These are phyloP conservation scores for Talaromyces pinophilus DNA, from an alignment of 2,329 filamentous ascomycete species.

Conservation along the genomic window DNA sequence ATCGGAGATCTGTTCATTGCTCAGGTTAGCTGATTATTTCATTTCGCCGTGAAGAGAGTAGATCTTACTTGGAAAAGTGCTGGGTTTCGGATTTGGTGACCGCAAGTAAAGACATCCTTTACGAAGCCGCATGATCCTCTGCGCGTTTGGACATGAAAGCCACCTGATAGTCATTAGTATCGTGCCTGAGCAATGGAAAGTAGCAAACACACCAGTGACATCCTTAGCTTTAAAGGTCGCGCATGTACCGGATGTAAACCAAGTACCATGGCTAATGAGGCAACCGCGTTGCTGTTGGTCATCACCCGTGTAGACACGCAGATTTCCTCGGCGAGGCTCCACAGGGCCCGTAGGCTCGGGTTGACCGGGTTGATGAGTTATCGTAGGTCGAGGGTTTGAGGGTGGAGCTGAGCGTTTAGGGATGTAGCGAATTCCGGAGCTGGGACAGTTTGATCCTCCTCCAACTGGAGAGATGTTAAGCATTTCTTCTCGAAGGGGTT, in stretches of 20 bases:
- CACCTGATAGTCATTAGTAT: constrained; percentile 23
- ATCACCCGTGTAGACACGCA: constrained; percentile 53
- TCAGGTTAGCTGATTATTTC: not conserved
- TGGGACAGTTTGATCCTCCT: constrained; percentile 63
- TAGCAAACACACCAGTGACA: constrained; percentile 30
- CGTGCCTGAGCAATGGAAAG: not conserved
- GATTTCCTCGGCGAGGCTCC: constrained; percentile 61
- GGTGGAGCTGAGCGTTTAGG: constrained; percentile 52
- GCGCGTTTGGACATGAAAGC: constrained; percentile 59
- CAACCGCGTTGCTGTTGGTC: constrained; percentile 55
- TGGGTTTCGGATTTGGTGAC: constrained; percentile 33
- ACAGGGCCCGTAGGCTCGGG: constrained; percentile 39
- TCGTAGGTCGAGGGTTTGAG: constrained; percentile 35
- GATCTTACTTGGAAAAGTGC: constrained; percentile 35
- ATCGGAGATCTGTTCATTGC: constrained; percentile 28
- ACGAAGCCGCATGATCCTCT: constrained; percentile 62
- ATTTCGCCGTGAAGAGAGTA: not conserved
- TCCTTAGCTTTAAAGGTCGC: constrained; percentile 54
- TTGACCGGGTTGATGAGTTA: constrained; percentile 36
- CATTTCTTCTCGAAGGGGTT: not conserved
- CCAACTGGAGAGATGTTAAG: constrained; percentile 44
- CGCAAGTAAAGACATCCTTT: constrained; percentile 58
- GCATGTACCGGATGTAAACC: constrained; percentile 68
- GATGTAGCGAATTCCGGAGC: constrained; percentile 63
- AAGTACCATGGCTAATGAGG: constrained; percentile 66